Conservation (phyloP, 371 early-diverging fungal species). For the Mortierella sp. region DNA sequence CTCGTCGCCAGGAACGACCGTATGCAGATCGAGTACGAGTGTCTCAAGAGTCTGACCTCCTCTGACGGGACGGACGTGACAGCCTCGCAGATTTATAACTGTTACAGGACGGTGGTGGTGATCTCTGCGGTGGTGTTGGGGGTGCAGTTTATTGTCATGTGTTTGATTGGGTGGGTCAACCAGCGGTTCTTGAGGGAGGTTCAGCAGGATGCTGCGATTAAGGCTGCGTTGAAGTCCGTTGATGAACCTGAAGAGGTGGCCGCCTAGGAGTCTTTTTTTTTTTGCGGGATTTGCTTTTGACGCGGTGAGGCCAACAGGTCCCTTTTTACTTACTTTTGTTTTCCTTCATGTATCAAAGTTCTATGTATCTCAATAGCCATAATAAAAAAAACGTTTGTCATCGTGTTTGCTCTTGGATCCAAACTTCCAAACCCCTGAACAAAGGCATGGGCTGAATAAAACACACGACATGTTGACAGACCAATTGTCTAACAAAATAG, state of each 20-base stretch:
- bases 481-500: too few relatives aligned
- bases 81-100: constrained; percentile 20
- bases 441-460: too few relatives aligned
- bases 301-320: background rate
- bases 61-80: constrained; percentile 10
- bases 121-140: constrained; percentile 48
- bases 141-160: constrained; percentile 45
- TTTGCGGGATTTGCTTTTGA: background rate
- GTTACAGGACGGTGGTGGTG: constrained; percentile 34
- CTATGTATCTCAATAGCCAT: background rate
- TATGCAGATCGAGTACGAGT: constrained; percentile 23
- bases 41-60: constrained; percentile 17
- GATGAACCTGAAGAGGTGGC: constrained; percentile 25
- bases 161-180: constrained; percentile 46
- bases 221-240: constrained; percentile 35
- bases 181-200: constrained; percentile 49
- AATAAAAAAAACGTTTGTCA: background rate
- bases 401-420: background rate
- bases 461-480: too few relatives aligned
- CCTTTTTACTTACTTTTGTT: background rate
- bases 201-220: constrained; percentile 39
- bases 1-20: constrained; percentile 34
- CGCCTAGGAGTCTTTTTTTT: background rate
- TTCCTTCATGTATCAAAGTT: background rate
- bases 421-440: background rate